phyloP scores from a whole-genome alignment of 2,329 filamentous ascomycete species.

The Cylindrodendrum hubeiense region DNA sequence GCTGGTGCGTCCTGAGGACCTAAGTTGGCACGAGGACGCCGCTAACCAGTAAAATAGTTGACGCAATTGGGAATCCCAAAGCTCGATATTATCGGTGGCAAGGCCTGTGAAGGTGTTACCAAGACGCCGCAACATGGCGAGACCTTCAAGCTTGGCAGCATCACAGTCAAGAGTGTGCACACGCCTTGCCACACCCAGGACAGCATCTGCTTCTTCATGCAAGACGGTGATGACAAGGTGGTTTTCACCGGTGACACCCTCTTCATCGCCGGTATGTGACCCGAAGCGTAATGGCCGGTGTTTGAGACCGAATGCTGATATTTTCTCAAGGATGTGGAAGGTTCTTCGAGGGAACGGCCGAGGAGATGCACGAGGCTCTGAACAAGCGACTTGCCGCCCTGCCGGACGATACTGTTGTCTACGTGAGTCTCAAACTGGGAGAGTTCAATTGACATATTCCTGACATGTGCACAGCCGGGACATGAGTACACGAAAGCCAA shows the following conservation, averaged over 20 bases:
- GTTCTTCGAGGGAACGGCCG: slow-evolving; percentile 93
- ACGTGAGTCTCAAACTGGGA: slow-evolving; percentile 66
- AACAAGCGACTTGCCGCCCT: slow-evolving; percentile 86
- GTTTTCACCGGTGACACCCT: slow-evolving; percentile 98
- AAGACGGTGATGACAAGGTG: slow-evolving; percentile 80
- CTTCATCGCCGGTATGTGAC: slow-evolving; percentile 84
- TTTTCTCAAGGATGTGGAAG: slow-evolving; percentile 80
- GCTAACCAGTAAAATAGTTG: slow-evolving; percentile 41
- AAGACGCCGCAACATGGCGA: slow-evolving; percentile 81
- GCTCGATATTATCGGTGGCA: slow-evolving; percentile 87
- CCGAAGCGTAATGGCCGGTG: background rate
- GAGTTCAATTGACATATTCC: background rate
- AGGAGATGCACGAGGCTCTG: slow-evolving; percentile 92
- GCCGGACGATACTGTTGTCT: slow-evolving; percentile 93
- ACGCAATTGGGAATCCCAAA: slow-evolving; percentile 66
- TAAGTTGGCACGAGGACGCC: background rate
- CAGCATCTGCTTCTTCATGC: slow-evolving; percentile 94
- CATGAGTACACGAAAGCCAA: slow-evolving; percentile 99
- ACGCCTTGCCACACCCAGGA: slow-evolving; percentile 99
- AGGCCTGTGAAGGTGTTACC: slow-evolving; percentile 85
- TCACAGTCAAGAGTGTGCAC: slow-evolving; percentile 88
- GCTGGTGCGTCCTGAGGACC: slow-evolving; percentile 66
- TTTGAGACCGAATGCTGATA: slow-evolving; percentile 16
- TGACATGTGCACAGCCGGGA: slow-evolving; percentile 72
- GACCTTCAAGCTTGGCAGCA: slow-evolving; percentile 84